Base-by-base conservation (phyloP, 108 stramenopile genomes). In the Epipyxis sp. region DNA sequence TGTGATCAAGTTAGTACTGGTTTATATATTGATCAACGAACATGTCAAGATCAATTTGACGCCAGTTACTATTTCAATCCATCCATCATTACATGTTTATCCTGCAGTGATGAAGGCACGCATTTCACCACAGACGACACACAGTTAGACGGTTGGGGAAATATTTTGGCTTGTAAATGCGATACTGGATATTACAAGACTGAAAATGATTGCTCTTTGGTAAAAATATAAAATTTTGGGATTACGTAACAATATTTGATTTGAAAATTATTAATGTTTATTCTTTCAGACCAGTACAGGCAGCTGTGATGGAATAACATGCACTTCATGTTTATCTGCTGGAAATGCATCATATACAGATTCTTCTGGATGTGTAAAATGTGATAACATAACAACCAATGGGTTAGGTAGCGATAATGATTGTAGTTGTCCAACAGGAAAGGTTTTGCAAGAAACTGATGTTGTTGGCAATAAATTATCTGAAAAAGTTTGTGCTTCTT, bases 381-480 rank as follows among this genome's bases (percentile, higher is more conserved):
- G 61, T 32, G 61, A 65, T 32, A 35, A 10, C 6, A 65, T 32
- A 3, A 65, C 61, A 6, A 65, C 61, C 3, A 32, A 32, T 10
- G 3, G 20, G 6, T 6, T 13, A 65, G 61, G 6, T 35, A 13
- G 13, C 34, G 25, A 3, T 37, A 25, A 25, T 6, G 61, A 65
- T 65, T 65, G 61, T 37, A 32, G 30, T 65, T 65, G 61, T 37
- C 13, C 61, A 32, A 65, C 30, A 10, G 35, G 61, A 16, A 29
- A 84, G 39, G 79, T 83, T 1, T 82, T 86, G 46, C 34, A 81
- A 59, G 85, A 87, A 42, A 43, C 40, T n/a, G 76, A 80, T 30
- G 44, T 45, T 29, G 79, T 40, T 1, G 86, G 86, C 29, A 77
- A 43, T 1, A 43, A 57, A 27, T 45, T 86, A 1, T n/a, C 13